Evolutionary conservation across 78 protist genomes (phyloP).

Genomic region (Paratrimastix pyriformis): DNA sequence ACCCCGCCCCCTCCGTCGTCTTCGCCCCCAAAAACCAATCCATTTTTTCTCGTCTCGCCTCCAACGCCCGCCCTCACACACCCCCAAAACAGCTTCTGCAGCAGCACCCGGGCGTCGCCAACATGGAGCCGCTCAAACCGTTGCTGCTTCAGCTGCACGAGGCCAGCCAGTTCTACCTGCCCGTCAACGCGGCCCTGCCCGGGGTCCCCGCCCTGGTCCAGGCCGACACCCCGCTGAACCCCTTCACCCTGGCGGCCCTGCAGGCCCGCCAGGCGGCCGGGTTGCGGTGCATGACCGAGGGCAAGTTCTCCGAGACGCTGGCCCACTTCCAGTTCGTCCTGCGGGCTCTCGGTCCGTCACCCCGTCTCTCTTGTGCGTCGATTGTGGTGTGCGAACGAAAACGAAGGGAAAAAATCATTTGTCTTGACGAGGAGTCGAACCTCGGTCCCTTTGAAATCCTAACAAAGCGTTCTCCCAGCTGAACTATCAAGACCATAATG

Average conservation of each 20-base stretch:
- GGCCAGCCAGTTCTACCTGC: constrained; percentile 38
- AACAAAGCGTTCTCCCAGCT: too few relatives aligned
- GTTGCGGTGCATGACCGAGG: constrained; percentile 53
- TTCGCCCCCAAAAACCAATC: too few relatives aligned
- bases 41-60: too few relatives aligned
- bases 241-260: constrained; percentile 9
- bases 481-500: too few relatives aligned
- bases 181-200: constrained; percentile 16
- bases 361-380: too few relatives aligned
- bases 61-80: too few relatives aligned
- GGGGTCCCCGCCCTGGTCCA: background rate
- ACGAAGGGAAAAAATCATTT: too few relatives aligned
- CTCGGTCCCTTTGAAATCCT: too few relatives aligned
- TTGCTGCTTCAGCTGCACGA: background rate
- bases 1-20: too few relatives aligned
- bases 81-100: constrained; percentile 60
- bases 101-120: constrained; percentile 66
- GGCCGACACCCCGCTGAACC: background rate
- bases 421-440: too few relatives aligned
- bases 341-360: too few relatives aligned
- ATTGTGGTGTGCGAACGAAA: too few relatives aligned
- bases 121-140: constrained; percentile 71
- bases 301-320: constrained; percentile 68
- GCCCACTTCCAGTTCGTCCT: constrained; percentile 38
- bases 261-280: constrained; percentile 36